Conservation (phyloP, 441 rosid species). For the Adansonia madagascariensis region DNA sequence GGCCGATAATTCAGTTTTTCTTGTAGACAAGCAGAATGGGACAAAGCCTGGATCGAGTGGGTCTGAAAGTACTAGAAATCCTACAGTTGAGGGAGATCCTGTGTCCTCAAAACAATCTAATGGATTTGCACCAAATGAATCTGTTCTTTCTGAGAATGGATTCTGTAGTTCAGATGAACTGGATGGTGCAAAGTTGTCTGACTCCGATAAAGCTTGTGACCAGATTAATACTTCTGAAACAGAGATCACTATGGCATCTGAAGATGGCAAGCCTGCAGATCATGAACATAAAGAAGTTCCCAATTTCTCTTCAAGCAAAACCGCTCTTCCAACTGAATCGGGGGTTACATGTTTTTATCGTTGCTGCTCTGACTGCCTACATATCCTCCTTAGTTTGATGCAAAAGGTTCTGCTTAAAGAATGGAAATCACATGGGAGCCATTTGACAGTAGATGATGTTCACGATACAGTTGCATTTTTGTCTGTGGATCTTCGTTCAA, state of each 20-base stretch:
- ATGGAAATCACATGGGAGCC: conserved; percentile 45
- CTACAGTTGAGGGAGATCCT: conserved; percentile 29
- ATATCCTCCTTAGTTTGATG: conserved; percentile 54
- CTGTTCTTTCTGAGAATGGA: conserved; percentile 36
- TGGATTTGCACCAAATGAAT: conserved; percentile 37
- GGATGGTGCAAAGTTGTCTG: conserved; percentile 22
- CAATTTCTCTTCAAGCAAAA: conserved; percentile 30
- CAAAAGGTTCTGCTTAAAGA: conserved; percentile 50
- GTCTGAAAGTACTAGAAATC: conserved; percentile 30
- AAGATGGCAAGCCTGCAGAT: conserved; percentile 29
- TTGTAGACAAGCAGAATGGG: conserved; percentile 36
- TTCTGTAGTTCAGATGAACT: conserved; percentile 36
- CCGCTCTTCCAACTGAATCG: conserved; percentile 39
- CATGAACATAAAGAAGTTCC: conserved; percentile 25
- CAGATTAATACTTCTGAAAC: conserved; percentile 34
- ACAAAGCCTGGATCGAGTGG: conserved; percentile 31
- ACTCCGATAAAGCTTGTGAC: conserved; percentile 25
- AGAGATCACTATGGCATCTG: conserved; percentile 25
- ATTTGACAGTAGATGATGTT: conserved; percentile 58
- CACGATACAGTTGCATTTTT: conserved; percentile 75
- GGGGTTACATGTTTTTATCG: conserved; percentile 56
- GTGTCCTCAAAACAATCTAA: conserved; percentile 32
- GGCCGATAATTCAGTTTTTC: conserved; percentile 33
- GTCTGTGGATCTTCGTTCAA: conserved; percentile 69
- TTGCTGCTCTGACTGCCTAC: conserved; percentile 71